Conservation (phyloP, 805 yeast species). For the Ogataea dorogensis region DNA sequence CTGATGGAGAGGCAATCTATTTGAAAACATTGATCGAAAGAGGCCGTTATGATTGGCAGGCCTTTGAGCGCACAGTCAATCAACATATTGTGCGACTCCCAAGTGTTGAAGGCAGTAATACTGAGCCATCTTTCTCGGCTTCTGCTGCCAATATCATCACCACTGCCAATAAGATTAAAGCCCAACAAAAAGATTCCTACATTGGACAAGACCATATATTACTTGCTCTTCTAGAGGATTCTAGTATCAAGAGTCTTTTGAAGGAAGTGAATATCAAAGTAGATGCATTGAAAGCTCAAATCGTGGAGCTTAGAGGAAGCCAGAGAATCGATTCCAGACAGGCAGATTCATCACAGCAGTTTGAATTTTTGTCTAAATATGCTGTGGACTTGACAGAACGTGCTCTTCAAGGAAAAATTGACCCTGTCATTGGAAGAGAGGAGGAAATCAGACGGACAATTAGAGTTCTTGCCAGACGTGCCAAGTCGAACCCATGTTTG, state of each 20-base stretch:
- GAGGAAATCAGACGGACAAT: conserved; percentile 96
- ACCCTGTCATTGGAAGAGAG: conserved; percentile 98
- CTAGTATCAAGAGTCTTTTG: conserved; percentile 63
- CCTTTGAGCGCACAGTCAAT: conserved; percentile 77
- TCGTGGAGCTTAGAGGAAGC: conserved; percentile 79
- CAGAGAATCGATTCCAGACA: conserved; percentile 90
- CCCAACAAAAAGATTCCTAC: conserved; percentile 85
- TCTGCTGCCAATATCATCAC: conserved; percentile 74
- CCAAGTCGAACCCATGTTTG: conserved; percentile 93
- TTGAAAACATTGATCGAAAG: conserved; percentile 80
- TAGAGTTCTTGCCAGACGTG: conserved; percentile 93
- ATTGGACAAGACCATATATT: conserved; percentile 94
- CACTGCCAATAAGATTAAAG: conserved; percentile 73
- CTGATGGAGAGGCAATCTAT: conserved; percentile 57
- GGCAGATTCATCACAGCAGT: conserved; percentile 85
- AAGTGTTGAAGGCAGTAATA: conserved; percentile 85
- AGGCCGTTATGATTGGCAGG: conserved; percentile 84
- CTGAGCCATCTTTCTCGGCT: conserved; percentile 70
- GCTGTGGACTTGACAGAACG: conserved; percentile 91
- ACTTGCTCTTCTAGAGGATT: conserved; percentile 80
- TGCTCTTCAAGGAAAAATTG: conserved; percentile 92
- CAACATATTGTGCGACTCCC: conserved; percentile 81
- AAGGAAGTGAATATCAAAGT: conserved; percentile 68
- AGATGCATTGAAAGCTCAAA: conserved; percentile 74
- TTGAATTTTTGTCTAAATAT: conserved; percentile 83